phyloP scores from a whole-genome alignment of 129 eudicot genomes.

The Heracleum sosnowskyi region DNA sequence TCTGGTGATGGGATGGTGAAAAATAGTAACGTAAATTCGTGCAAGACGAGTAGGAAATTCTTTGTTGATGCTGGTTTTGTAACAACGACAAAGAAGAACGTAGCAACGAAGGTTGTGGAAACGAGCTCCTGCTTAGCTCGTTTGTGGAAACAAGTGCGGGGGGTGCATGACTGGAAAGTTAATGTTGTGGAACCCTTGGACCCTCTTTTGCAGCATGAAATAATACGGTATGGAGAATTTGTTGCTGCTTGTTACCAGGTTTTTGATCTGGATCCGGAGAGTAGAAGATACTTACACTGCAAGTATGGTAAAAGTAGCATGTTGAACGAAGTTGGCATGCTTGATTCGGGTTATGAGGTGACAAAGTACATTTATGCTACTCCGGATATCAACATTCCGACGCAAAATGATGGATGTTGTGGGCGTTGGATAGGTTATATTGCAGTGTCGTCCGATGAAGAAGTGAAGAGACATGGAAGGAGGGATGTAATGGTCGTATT shows the following conservation, averaged over 20 bases:
- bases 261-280: slow-evolving; percentile 46
- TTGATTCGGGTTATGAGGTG: slow-evolving; percentile 47
- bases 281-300: slow-evolving; percentile 48
- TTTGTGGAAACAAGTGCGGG: slow-evolving; percentile 52
- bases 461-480: slow-evolving; percentile 40
- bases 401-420: slow-evolving; percentile 21
- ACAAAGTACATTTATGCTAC: slow-evolving; percentile 63
- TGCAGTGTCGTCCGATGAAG: slow-evolving; percentile 38
- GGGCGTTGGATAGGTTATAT: slow-evolving; percentile 65
- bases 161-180: slow-evolving; percentile 53
- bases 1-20: neutral
- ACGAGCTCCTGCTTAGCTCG: slow-evolving; percentile 21
- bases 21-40: neutral
- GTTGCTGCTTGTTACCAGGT: slow-evolving; percentile 53
- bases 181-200: slow-evolving; percentile 47
- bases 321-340: slow-evolving; percentile 42
- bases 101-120: neutral
- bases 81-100: neutral
- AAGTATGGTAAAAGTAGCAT: slow-evolving; percentile 45
- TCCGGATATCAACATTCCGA: slow-evolving; percentile 33
- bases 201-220: slow-evolving; percentile 52
- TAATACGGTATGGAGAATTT: slow-evolving; percentile 54
- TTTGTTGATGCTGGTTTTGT: neutral
- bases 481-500: slow-evolving; percentile 51
- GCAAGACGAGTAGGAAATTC: neutral